Base-by-base conservation (phyloP, 1,139 yeast genomes). In the Blastobotrys petasosporus region DNA sequence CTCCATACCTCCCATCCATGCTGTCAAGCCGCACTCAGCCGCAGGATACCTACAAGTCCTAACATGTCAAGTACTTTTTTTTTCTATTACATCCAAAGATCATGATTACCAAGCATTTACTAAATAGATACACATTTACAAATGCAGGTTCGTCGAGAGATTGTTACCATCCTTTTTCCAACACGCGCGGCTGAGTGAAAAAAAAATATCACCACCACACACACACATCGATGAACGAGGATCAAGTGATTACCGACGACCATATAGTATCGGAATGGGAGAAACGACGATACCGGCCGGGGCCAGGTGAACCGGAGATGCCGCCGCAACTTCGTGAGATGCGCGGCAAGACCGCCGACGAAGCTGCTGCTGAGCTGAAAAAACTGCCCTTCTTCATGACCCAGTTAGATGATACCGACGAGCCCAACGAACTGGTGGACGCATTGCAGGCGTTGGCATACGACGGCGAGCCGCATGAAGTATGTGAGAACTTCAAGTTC, bases 311-410 rank as follows among this genome's bases (percentile, higher is more conserved):
- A 54, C 94, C 95, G 2, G 79, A 67, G 4, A 67, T 87, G 42
- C 95, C 96, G 0, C 95, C 95, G 0, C 95, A 86, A 62, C 71
- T 87, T 17, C 73, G 83, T 0, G 83, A 82, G 11, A 17, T 44
- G 38, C 35, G 39, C 8, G 41, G 36, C 34, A 58, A 56, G 32
- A 52, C 86, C 2, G 74, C 85, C 0, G 95, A 85, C 48, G 92
- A 88, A 50, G 82, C 88, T 20, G 74, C 86, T 68, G 71, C 72
- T 25, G 96, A 88, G 57, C 70, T 92, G 59, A 88, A 87, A 62
- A 74, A 85, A 56, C 70, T 88, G 62, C 99, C 98, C 12, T 85
- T 92, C 58, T 94, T 92, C 71, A 94, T 92, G 98, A 88, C 92
- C 7, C 76, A 85, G 58, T 67, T 88, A 28, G 95, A 84, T 57